These are phyloP conservation scores for Huiozyma sinensis DNA, from an alignment of 805 yeast species.

Conservation along the genomic window DNA sequence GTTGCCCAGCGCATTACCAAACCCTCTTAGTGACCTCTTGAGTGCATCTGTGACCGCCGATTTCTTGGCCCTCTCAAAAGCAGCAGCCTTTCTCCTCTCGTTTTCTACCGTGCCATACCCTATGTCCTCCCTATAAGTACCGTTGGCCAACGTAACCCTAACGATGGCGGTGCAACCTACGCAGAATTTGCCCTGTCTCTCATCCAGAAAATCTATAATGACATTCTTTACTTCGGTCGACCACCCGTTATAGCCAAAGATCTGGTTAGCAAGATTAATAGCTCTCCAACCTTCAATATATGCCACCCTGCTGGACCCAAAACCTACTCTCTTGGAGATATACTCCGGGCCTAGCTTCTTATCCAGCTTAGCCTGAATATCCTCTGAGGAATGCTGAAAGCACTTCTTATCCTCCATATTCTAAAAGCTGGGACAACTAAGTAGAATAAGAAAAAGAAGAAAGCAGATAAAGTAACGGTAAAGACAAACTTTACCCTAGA, in stretches of 20 bases:
- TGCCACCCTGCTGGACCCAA: slow-evolving; percentile 56
- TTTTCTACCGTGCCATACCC: slow-evolving; percentile 81
- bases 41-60: slow-evolving; percentile 79
- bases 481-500: no score
- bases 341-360: slow-evolving; percentile 64
- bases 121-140: slow-evolving; percentile 71
- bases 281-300: slow-evolving; percentile 83
- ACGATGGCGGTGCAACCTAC: slow-evolving; percentile 67
- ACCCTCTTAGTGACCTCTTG: slow-evolving; percentile 67
- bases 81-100: slow-evolving; percentile 59
- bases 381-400: slow-evolving; percentile 13
- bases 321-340: slow-evolving; percentile 66
- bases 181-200: slow-evolving; percentile 43
- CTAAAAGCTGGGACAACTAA: no score
- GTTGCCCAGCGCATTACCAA: slow-evolving; percentile 76
- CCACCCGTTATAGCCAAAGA: slow-evolving; percentile 83
- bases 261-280: slow-evolving; percentile 65
- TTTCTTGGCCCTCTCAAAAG: slow-evolving; percentile 75
- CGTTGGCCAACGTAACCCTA: slow-evolving; percentile 62
- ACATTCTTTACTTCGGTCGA: slow-evolving; percentile 55
- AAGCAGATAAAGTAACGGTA: no score
- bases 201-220: slow-evolving; percentile 63
- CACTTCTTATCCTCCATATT: neutral
- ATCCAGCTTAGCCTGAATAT: slow-evolving; percentile 31
- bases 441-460: no score